Base-by-base conservation (phyloP, 306 rosid genomes). In the Coriaria nepalensis region DNA sequence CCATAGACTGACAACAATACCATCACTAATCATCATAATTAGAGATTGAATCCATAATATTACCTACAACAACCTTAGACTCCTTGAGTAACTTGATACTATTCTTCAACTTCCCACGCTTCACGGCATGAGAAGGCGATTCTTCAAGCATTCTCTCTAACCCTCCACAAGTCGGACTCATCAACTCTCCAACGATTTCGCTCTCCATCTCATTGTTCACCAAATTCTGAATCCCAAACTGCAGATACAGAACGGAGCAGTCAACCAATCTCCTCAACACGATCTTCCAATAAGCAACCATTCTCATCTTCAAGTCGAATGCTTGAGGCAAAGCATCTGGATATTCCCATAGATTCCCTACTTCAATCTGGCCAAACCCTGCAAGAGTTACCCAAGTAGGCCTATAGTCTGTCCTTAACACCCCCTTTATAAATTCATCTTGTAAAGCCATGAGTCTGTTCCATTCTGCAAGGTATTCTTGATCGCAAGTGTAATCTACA, bases 301-400 rank as follows among this genome's bases (percentile, higher is more conserved):
- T 57, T 43, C 63, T 57, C 63, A 57, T 57, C 35, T 57, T 57
- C 54, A 57, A 37, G 36, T 57, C 63, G 8, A 46, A 57, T 5
- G 63, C 63, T 50, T 57, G 54, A 11, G 38, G 37, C 49, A 57
- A 34, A 57, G 11, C 38, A 39, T 57, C 63, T 32, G 54, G 47
- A 35, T 57, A 35, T 50, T 57, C 5, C 63, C 63, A 32, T 11
- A 57, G 45, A 7, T 47, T 33, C 10, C 54, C 63, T 0, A 39
- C 53, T 7, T 38, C 63, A 10, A 57, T 6, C 5, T 8, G 0
- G 37, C 63, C 63, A 4, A 57, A 35, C 1, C 33, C 63, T 0
- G 37, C 39, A 10, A 57, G 10, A 11, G 2, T 2, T 7, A 57
- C 54, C 0, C 6, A 7, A 29, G 36, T 35, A 0, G 63, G 47